A percentile compares a stretch with the other conserved stretches of the same genome.
These are phyloP conservation scores for Sporothrix mexicana DNA, from an alignment of 2,329 filamentous ascomycete species.

Conservation along the genomic window DNA sequence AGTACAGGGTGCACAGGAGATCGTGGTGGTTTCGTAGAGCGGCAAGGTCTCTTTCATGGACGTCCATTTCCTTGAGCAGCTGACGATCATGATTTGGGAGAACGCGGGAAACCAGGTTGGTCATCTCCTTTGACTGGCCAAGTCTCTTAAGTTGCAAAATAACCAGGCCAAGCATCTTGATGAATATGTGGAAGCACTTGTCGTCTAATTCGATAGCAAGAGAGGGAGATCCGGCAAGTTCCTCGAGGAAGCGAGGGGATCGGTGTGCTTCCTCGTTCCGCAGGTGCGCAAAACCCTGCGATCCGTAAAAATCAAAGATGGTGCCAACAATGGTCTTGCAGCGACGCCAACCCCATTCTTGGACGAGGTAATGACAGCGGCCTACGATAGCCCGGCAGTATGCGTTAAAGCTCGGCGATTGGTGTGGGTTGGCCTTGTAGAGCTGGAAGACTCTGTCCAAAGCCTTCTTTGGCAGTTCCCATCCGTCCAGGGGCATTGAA, in stretches of 20 bases:
- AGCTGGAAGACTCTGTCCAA: conserved; percentile 63
- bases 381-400: conserved; percentile 66
- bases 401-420: conserved; percentile 67
- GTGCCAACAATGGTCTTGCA: conserved; percentile 63
- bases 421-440: conserved; percentile 61
- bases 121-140: conserved; percentile 61
- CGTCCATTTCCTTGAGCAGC: conserved; percentile 65
- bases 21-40: conserved; percentile 72
- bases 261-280: conserved; percentile 68
- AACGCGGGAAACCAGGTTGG: conserved; percentile 65
- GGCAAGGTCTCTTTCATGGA: conserved; percentile 66
- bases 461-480: conserved; percentile 63
- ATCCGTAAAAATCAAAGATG: conserved; percentile 72
- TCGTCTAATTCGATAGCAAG: conserved; percentile 61
- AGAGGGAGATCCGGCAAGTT: conserved; percentile 54
- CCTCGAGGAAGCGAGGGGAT: conserved; percentile 66
- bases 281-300: conserved; percentile 65
- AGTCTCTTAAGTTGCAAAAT: conserved; percentile 58
- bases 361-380: conserved; percentile 67
- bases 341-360: conserved; percentile 69
- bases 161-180: conserved; percentile 66
- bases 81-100: conserved; percentile 70
- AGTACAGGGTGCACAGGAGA: conserved; percentile 69
- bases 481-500: conserved; percentile 58
- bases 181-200: conserved; percentile 69